These are phyloP conservation scores for Tricholoma sp. DNA, from an alignment of 768 basidiomycete genomes.

Conservation along the genomic window DNA sequence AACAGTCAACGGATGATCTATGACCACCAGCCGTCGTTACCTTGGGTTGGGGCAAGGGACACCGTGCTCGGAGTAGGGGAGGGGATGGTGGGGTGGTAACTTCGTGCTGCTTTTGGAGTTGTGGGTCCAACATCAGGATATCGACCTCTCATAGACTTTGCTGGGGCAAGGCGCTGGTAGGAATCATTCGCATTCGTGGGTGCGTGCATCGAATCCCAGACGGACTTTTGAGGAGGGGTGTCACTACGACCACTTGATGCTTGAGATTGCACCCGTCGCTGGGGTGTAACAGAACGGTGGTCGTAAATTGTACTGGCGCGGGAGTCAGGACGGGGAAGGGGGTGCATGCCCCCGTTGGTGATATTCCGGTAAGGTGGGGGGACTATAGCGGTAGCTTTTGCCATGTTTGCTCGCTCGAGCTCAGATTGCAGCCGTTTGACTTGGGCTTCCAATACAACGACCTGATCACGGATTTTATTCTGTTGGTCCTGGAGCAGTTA, in stretches of 20 bases:
- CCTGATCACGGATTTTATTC: constrained; percentile 61
- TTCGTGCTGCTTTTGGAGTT: constrained; percentile 30
- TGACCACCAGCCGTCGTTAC: constrained; percentile 77
- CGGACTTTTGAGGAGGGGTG: constrained; percentile 52
- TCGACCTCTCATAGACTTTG: constrained; percentile 23
- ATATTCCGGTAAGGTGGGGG: constrained; percentile 33
- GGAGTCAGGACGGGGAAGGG: constrained; percentile 66
- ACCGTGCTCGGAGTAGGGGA: constrained; percentile 77
- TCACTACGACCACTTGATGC: constrained; percentile 33
- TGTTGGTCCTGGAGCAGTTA: constrained; percentile 56
- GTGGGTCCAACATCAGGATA: constrained; percentile 32
- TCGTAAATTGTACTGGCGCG: constrained; percentile 61
- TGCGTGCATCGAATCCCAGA: constrained; percentile 69
- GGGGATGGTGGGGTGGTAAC: constrained; percentile 33
- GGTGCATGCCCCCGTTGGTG: constrained; percentile 38
- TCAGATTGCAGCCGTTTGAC: constrained; percentile 54
- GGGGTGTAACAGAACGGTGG: constrained; percentile 48
- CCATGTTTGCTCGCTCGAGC: constrained; percentile 42
- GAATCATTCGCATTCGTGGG: constrained; percentile 26
- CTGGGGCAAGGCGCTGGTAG: constrained; percentile 21
- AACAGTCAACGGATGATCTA: constrained; percentile 23
- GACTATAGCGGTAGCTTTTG: constrained; percentile 19
- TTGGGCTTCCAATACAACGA: constrained; percentile 56
- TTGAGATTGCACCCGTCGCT: constrained; percentile 31
- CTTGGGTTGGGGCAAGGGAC: constrained; percentile 65